phyloP scores from a whole-genome alignment of 495 filamentous ascomycete genomes.

The Aspergillus avenaceus region DNA sequence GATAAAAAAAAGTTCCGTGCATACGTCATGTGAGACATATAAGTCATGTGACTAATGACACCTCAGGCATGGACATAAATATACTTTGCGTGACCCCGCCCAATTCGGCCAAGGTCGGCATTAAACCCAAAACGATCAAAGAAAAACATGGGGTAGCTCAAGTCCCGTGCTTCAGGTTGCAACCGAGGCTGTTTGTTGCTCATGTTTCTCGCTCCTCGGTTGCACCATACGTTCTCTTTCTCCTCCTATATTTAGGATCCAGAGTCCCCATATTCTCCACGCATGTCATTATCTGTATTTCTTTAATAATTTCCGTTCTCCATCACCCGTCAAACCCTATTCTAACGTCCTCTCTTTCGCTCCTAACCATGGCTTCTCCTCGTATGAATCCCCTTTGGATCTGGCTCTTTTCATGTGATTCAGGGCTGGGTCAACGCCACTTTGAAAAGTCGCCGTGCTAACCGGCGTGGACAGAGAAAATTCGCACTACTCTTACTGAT shows the following conservation, averaged over 20 bases:
- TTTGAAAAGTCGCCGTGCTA: constrained; percentile 12
- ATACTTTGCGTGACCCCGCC: not conserved
- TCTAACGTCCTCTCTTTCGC: constrained; percentile 8
- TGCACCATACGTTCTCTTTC: constrained; percentile 1
- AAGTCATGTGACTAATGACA: constrained; percentile 10
- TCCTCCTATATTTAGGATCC: constrained; percentile 12
- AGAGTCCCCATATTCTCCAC: not conserved
- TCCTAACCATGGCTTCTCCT: constrained; percentile 70
- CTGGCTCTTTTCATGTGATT: constrained; percentile 17
- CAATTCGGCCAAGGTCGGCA: not conserved
- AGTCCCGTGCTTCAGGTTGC: constrained; percentile 1
- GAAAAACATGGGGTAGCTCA: not conserved
- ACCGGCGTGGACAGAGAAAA: constrained; percentile 57
- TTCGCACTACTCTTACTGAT: constrained; percentile 87
- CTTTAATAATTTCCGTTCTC: constrained; percentile 15
- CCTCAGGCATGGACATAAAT: not conserved
- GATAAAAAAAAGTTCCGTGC: not conserved
- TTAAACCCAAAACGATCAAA: not conserved
- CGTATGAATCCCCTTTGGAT: constrained; percentile 48
- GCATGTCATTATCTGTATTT: constrained; percentile 1
- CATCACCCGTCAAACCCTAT: too few species aligned
- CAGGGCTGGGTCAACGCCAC: not conserved
- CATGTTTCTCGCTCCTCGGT: constrained; percentile 17
- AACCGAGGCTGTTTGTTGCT: constrained; percentile 12
- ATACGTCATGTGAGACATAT: constrained; percentile 16